Evolutionary conservation across 306 rosid genomes (phyloP).

Genomic region (Casuarina cunninghamiana): DNA sequence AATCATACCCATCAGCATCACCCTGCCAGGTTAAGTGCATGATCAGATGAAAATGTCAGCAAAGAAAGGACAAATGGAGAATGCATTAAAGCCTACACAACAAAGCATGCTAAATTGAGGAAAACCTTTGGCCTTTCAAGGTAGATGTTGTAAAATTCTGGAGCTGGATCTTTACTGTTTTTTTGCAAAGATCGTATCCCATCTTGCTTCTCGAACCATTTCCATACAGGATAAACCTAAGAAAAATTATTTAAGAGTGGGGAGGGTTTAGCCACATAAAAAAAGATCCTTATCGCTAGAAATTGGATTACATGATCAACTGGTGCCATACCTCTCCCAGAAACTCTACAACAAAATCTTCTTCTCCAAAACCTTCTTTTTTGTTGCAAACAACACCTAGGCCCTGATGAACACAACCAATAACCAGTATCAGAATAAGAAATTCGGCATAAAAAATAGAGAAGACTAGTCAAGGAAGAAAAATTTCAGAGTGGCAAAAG

Average conservation of each 20-base stretch:
- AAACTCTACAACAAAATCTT: conserved; percentile 96
- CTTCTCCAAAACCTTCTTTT: conserved; percentile 78
- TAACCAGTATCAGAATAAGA: conserved; percentile 20
- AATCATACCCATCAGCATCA: conserved; percentile 95
- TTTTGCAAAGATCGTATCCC: conserved; percentile 95
- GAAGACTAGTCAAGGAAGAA: conserved; percentile 16
- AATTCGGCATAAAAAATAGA: conserved; percentile 19
- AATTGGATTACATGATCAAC: conserved; percentile 13
- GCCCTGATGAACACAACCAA: conserved; percentile 60
- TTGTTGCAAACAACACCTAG: conserved; percentile 97
- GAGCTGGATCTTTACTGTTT: conserved; percentile 90
- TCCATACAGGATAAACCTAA: conserved; percentile 99
- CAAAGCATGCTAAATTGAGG: conserved; percentile 24
- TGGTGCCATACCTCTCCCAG: conserved; percentile 85
- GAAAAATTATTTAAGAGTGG: conserved; percentile 2
- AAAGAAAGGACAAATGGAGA: conserved; percentile 15
- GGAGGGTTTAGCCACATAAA: conserved; percentile 9
- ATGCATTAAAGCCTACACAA: conserved; percentile 16
- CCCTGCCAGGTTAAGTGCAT: conserved; percentile 59
- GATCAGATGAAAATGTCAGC: conserved; percentile 9
- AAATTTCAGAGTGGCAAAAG: conserved; percentile 4
- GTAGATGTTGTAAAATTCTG: conserved; percentile 95
- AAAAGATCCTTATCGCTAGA: background rate
- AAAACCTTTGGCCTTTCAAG: conserved; percentile 97
- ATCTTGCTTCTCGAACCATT: conserved; percentile 99